A percentile compares a stretch with the other conserved stretches of the same genome.
These are phyloP conservation scores for Leccinum arenicola DNA, from an alignment of 768 basidiomycete genomes.

Conservation along the genomic window DNA sequence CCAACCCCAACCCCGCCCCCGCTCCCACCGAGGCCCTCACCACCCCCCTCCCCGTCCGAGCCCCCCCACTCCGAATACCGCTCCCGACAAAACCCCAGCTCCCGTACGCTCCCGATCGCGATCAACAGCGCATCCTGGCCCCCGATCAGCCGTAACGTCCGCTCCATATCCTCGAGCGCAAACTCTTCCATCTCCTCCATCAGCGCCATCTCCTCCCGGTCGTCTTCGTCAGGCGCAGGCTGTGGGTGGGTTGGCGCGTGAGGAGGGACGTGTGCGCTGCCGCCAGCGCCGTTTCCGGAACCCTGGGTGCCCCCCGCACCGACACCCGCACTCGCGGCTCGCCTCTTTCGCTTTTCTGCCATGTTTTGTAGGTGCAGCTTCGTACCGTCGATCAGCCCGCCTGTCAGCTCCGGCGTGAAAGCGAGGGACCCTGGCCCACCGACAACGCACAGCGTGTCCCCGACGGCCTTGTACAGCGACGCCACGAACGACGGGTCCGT, in stretches of 20 bases:
- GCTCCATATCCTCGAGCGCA: conserved; percentile 75
- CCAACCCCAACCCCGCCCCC: not conserved
- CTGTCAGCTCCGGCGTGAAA: conserved; percentile 52
- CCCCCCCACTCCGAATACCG: conserved; percentile 42
- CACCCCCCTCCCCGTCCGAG: conserved; percentile 41
- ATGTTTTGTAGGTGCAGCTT: conserved; percentile 67
- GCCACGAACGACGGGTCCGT: conserved; percentile 74
- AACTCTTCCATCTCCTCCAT: conserved; percentile 84
- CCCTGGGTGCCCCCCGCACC: not conserved
- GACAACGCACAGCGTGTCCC: conserved; percentile 57
- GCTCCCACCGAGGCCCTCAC: conserved; percentile 10
- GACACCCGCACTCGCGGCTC: conserved; percentile 35
- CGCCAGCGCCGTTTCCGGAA: too few relatives aligned
- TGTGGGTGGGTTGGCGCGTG: not conserved
- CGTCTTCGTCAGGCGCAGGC: conserved; percentile 36
- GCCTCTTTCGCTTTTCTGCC: conserved; percentile 63
- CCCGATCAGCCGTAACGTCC: conserved; percentile 56
- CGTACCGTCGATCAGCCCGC: conserved; percentile 62
- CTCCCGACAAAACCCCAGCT: conserved; percentile 50
- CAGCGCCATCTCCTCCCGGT: conserved; percentile 66
- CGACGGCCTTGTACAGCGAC: conserved; percentile 70
- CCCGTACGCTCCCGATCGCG: conserved; percentile 69
- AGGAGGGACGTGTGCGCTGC: not conserved
- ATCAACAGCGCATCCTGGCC: conserved; percentile 61
- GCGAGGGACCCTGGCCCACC: conserved; percentile 40